Base-by-base conservation (phyloP, 2,329 filamentous ascomycete genomes). In the Raffaelea deltoideospora region DNA sequence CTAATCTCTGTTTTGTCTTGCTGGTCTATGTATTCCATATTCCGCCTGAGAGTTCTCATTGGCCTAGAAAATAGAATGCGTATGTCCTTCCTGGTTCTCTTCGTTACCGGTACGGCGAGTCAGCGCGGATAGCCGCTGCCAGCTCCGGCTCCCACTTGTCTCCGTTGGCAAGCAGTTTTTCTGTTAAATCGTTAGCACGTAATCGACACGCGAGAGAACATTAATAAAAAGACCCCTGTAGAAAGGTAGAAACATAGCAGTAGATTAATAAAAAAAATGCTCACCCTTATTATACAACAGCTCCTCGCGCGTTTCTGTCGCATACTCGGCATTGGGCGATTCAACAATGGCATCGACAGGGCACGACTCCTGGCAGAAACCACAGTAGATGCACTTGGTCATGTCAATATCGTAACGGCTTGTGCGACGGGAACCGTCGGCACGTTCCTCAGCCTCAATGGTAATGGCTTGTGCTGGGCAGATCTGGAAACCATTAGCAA, bases 331-430 rank as follows among this genome's bases (percentile, higher is more conserved):
- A 48, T 75, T 75, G 47, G 71, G 71, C 34, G 65, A 70, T 58
- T 75, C 71, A 38, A 76, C 71, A 47, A 73, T 98, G 41, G 90
- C 90, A 63, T 98, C 90, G 38, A 98, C 90, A 31, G 90, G 90
- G 65, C 90, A 98, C 47, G 84, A 93, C 69, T 98, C 90, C 67
- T 95, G 88, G 74, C 90, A 96, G 67, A 93, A 92, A 35, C 90
- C 90, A 60, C 90, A 96, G 76, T 96, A 98, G 63, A 98, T 98
- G 67, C 90, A 98, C 72, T 98, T 98, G 54, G 90, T 96, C 90
- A 98, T 98, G 64, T 98, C 90, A 56, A 98, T 95, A 59, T 98
- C 90, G 65, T 98, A 98, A 57, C 88, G 78, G 41, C 88, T 95
- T 35, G 90, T 98, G 56, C 90, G 77, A 61, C 90, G 78, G 54